These are phyloP conservation scores for Pestalotiopsis sp. DNA, from an alignment of 2,329 filamentous ascomycete genomes.

Conservation along the genomic window DNA sequence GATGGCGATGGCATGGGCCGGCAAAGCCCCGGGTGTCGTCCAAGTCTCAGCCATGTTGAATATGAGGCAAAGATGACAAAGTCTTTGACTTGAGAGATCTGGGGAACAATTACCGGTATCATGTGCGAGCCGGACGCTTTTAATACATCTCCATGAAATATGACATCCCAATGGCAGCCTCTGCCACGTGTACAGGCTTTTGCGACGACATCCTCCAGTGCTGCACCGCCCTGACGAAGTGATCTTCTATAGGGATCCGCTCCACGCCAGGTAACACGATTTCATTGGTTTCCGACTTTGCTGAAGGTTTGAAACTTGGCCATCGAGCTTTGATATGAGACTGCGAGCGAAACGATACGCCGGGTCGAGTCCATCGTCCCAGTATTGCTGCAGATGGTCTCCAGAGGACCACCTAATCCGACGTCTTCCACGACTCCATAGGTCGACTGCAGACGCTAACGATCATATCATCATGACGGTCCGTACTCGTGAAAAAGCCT, in stretches of 20 bases:
- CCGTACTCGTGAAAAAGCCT: neutral
- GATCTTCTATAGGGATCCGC: neutral
- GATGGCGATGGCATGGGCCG: conserved; percentile 36
- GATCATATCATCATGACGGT: neutral
- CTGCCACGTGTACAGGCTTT: neutral
- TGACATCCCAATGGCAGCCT: neutral
- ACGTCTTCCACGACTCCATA: neutral
- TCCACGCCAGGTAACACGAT: neutral
- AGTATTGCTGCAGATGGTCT: neutral
- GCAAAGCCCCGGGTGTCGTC: neutral
- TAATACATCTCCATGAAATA: neutral
- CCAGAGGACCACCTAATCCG: neutral
- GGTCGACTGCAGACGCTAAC: neutral
- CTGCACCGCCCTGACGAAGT: neutral
- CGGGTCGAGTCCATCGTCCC: neutral
- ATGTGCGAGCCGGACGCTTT: neutral
- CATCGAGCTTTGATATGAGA: neutral
- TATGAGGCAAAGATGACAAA: neutral
- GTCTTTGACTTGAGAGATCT: neutral
- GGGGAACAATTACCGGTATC: neutral
- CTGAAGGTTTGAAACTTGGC: neutral
- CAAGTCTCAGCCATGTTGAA: neutral
- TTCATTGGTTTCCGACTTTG: neutral
- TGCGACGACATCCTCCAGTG: neutral
- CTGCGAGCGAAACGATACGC: neutral